phyloP scores from a whole-genome alignment of 2,329 filamentous ascomycete genomes.

The Exophiala sp. region DNA sequence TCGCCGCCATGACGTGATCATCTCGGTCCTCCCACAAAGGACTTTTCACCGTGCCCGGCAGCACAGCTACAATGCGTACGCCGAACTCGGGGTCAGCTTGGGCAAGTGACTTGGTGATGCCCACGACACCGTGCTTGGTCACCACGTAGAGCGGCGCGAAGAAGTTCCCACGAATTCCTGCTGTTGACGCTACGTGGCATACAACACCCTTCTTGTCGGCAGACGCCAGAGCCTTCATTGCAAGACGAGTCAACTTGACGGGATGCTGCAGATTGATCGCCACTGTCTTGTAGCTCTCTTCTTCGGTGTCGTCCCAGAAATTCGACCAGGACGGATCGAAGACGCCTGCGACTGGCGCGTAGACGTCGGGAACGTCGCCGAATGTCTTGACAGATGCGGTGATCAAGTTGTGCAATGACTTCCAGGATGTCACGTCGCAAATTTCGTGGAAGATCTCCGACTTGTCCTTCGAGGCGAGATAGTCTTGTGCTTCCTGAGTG shows the following conservation, averaged over 20 bases:
- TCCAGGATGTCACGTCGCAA: conserved; percentile 36
- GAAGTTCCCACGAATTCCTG: not conserved
- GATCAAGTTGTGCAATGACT: conserved; percentile 26
- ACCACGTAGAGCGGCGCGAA: not conserved
- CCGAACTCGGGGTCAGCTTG: not conserved
- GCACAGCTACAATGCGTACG: not conserved
- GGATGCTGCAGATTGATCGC: conserved; percentile 39
- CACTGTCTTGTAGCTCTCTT: conserved; percentile 31
- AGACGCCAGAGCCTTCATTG: not conserved
- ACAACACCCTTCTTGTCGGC: not conserved
- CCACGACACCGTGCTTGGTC: not conserved
- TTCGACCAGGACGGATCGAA: conserved; percentile 28
- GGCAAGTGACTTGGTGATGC: not conserved
- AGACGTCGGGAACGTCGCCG: conserved; percentile 27
- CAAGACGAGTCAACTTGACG: not conserved
- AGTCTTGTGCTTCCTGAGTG: conserved; percentile 30
- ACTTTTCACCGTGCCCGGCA: not conserved
- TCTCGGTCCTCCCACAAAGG: not conserved
- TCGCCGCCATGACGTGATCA: not conserved
- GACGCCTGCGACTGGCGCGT: conserved; percentile 2
- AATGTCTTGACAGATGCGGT: conserved; percentile 6
- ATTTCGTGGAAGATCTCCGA: conserved; percentile 28
- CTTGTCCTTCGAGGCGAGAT: conserved; percentile 23
- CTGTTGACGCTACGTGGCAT: not conserved
- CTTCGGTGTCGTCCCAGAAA: conserved; percentile 38